Conservation (phyloP, 2,329 filamentous ascomycete species). For the Didymella pinodella region DNA sequence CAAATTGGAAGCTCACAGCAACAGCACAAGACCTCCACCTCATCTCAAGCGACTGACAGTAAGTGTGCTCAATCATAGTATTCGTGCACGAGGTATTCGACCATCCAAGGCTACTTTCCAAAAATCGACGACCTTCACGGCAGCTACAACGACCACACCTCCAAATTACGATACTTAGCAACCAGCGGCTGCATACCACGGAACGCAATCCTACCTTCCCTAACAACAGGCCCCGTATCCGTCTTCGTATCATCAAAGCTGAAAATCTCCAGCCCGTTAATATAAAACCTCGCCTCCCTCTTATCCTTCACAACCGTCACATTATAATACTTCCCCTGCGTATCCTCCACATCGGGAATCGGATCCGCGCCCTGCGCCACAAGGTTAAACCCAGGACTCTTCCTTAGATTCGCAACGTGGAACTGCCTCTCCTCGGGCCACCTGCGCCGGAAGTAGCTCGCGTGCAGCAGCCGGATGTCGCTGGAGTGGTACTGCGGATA, state of each 20-base stretch:
- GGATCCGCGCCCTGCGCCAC: constrained; percentile 42
- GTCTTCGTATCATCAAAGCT: constrained; percentile 39
- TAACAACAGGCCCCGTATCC: constrained; percentile 37
- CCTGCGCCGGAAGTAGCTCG: constrained; percentile 30
- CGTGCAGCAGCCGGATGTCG: constrained; percentile 31
- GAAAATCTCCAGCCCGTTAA: constrained; percentile 42
- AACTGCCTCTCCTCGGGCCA: constrained; percentile 43
- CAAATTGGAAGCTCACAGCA: too few species aligned
- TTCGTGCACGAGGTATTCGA: too few species aligned
- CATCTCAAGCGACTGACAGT: too few species aligned
- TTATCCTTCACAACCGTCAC: constrained; percentile 45
- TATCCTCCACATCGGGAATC: constrained; percentile 40
- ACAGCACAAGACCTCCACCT: too few species aligned
- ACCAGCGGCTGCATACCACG: constrained; percentile 45
- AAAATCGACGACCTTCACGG: too few species aligned
- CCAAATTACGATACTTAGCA: constrained; percentile 42
- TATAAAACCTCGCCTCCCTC: constrained; percentile 37
- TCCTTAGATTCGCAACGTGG: constrained; percentile 42
- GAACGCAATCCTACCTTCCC: constrained; percentile 40
- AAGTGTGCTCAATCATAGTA: too few species aligned
- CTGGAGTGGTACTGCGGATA: constrained; percentile 36
- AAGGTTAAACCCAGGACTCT: constrained; percentile 44
- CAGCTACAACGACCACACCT: constrained; percentile 41
- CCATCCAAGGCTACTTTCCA: too few species aligned
- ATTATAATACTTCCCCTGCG: constrained; percentile 41